phyloP scores from a whole-genome alignment of 352 stramenopile species.

The Globisporangium emineosum region DNA sequence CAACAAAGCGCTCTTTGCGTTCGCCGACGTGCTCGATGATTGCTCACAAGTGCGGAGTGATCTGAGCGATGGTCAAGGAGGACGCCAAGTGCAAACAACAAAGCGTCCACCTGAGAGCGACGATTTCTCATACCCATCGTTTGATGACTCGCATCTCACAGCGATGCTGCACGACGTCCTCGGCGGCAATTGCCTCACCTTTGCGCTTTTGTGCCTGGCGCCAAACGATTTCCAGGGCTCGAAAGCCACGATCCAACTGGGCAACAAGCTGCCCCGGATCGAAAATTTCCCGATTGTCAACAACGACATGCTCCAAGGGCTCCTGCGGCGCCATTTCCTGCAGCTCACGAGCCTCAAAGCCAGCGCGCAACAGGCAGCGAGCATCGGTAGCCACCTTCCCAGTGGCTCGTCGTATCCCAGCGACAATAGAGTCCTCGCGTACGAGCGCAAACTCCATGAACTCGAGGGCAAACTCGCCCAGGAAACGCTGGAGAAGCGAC shows the following conservation, averaged over 20 bases:
- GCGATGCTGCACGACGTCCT: constrained; percentile 44
- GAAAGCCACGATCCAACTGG: constrained; percentile 38
- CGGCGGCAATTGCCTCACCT: constrained; percentile 49
- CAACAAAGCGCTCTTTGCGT: constrained; percentile 51
- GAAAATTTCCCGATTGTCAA: constrained; percentile 55
- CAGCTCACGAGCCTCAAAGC: constrained; percentile 11
- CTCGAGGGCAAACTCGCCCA: constrained; percentile 38
- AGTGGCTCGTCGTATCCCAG: neutral
- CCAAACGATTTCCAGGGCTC: constrained; percentile 37
- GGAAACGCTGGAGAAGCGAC: constrained; percentile 36
- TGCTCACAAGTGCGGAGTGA: neutral
- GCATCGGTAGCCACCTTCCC: neutral
- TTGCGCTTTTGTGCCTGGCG: constrained; percentile 40
- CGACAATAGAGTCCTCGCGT: constrained; percentile 11
- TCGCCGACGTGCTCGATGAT: constrained; percentile 35
- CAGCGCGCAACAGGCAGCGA: neutral
- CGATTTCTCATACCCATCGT: constrained; percentile 19
- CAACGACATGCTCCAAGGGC: constrained; percentile 47
- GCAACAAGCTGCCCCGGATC: constrained; percentile 24
- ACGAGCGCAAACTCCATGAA: constrained; percentile 34
- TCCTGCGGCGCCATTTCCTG: constrained; percentile 28
- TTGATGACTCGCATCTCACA: constrained; percentile 33
- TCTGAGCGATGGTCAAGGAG: neutral
- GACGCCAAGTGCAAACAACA: neutral
- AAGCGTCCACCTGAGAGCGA: neutral